phyloP scores from a whole-genome alignment of 768 basidiomycete genomes.

The Tricholomella constricta region DNA sequence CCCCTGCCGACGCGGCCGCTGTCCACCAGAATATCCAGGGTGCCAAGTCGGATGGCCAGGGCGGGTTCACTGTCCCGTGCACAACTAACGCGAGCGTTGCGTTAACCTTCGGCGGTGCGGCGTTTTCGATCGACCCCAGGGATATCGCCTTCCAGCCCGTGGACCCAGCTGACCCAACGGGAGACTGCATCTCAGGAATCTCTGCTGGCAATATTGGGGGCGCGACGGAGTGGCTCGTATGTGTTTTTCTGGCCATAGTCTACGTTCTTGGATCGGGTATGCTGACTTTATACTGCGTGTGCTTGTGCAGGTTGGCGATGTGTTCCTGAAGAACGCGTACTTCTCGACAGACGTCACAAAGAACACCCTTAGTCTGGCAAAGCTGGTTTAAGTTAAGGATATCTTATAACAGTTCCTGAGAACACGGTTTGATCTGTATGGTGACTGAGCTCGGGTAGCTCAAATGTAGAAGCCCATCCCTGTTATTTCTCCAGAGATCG shows the following conservation, averaged over 20 bases:
- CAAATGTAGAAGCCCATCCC: too few relatives aligned
- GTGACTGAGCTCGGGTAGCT: conserved; percentile 9
- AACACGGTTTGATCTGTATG: too few relatives aligned
- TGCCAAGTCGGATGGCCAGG: conserved; percentile 43
- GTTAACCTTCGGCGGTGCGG: conserved; percentile 47
- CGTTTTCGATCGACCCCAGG: conserved; percentile 60
- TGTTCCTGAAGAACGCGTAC: conserved; percentile 78
- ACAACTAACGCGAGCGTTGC: conserved; percentile 42
- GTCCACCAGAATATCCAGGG: conserved; percentile 47
- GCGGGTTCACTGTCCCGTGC: conserved; percentile 56
- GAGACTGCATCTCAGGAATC: conserved; percentile 74
- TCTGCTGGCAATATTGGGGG: conserved; percentile 60
- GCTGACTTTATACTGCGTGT: background rate
- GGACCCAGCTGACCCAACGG: conserved; percentile 53
- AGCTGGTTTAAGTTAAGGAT: conserved; percentile 44
- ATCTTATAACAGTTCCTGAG: too few relatives aligned
- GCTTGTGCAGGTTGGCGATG: conserved; percentile 54
- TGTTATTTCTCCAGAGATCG: too few relatives aligned
- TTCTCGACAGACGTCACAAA: conserved; percentile 62
- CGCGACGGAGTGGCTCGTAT: conserved; percentile 67
- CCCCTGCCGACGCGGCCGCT: conserved; percentile 37
- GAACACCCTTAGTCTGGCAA: conserved; percentile 63
- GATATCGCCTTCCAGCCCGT: conserved; percentile 61
- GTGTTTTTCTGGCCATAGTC: conserved; percentile 11
- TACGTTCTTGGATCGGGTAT: background rate